Base-by-base conservation (phyloP, 257 asterid species). In the Gentiana straminea region DNA sequence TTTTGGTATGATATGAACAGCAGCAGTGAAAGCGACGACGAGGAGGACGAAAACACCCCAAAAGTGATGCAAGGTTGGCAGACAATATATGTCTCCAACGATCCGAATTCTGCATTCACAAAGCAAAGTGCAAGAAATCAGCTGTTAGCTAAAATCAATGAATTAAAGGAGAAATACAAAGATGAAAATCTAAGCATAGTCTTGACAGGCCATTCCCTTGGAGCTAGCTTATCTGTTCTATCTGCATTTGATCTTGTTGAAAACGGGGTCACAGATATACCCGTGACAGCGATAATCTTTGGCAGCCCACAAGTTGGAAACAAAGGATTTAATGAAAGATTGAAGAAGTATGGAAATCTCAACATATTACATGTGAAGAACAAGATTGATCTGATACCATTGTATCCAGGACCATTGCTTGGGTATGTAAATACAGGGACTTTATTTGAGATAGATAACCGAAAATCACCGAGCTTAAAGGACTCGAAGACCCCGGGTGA, bases 221-320 rank as follows among this genome's bases (percentile, higher is more conserved):
- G 97, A 1, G 95, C 90, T 1, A 13, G 70, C 38, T 52, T 86
- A 12, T 77, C 94, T 2, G 77, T 70, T 2, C 49, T 89, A 51
- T 71, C 95, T 0, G 95, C 87, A 3, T 89, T 79, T 66, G 97
- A 89, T 57, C 65, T 89, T 0, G 92, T 77, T 41, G 95, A 86
- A 69, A 89, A 89, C 45, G 95, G 94, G 46, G 74, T 80, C 2
- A 37, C 10, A 32, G 84, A 86, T 46, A 79, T 84, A 57, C 96
- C 96, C 0, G 91, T 90, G 2, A 43, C 84, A 1, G 91, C 97
- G 2, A 63, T 90, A 11, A 79, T 86, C 3, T 90, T 86, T 46
- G 97, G 96, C 1, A 72, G 92, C 65, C 97, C 97, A 13, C 91
- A 82, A 58, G 86, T 90, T 8, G 97, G 96, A 1, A 69, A 82